Evolutionary conservation across 306 rosid species (phyloP), one percentile per base, ranked within the genome.

Genomic region (Pyrus bretschneideri): DNA sequence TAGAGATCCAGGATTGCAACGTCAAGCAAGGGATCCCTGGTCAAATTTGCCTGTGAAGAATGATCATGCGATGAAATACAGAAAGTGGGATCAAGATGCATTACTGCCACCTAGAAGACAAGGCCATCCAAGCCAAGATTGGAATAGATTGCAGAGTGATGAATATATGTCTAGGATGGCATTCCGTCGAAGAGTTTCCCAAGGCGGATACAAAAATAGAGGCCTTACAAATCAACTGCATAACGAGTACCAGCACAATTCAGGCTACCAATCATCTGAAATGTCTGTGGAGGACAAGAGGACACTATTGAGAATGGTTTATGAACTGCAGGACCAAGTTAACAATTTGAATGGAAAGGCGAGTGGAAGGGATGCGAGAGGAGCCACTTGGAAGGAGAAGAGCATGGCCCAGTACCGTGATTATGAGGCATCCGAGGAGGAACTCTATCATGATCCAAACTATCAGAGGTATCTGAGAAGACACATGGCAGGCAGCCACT

Each of bases 271-370:
- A 62, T 78, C 91, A 72, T 81, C 69, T 42, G 88, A 78, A 14
- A 76, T 58, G 35, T 68, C 46, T 54, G 81, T 78, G 74, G 85
- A 82, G 67, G 91, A 89, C 75, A 88, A 90, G 91, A 42, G 76
- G 85, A 82, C 82, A 75, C 76, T 96, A 79, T 27, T 87, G 82
- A 84, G 81, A 83, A 87, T 89, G 86, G 86, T 91, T 64, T 22
- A 79, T 51, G 87, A 86, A 78, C 71, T 95, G 89, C 92, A 91
- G 78, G 80, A 87, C 73, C 85, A 88, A 78, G 87, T 91, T 70
- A 70, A 83, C 79, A 86, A 73, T 83, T 27, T 57, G 35, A 79
- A 81, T 52, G 82, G 65, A 40, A 85, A 79, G 25, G 80, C 79
- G 51, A 80, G 81, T 64, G 83, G 84, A 78, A 83, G 88, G 65